These are phyloP conservation scores for Fusarium dimerum DNA, from an alignment of 2,329 filamentous ascomycete genomes.

Conservation along the genomic window DNA sequence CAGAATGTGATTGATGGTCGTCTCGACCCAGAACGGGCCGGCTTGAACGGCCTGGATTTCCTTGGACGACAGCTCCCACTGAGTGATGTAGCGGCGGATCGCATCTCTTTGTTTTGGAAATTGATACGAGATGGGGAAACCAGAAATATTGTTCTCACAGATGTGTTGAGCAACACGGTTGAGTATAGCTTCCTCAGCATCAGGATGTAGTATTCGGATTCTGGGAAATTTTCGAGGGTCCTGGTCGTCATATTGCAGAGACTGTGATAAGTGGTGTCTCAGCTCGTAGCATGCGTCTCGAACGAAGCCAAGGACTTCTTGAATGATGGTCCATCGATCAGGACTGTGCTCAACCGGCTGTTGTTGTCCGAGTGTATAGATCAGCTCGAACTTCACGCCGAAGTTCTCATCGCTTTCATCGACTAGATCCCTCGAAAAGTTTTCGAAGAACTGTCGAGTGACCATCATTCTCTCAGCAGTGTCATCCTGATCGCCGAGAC, in stretches of 20 bases:
- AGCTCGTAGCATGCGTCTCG: too few relatives aligned
- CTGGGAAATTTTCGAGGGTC: constrained; percentile 45
- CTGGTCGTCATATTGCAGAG: constrained; percentile 8
- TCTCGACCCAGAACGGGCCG: constrained; percentile 38
- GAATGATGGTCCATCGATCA: constrained; percentile 56
- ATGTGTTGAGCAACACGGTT: constrained; percentile 40
- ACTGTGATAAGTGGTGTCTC: too few relatives aligned
- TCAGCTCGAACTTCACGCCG: constrained; percentile 59
- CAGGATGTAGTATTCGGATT: constrained; percentile 46
- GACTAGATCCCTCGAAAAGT: constrained; percentile 54
- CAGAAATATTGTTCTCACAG: constrained; percentile 41
- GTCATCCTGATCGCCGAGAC: constrained; percentile 28
- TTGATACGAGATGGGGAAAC: constrained; percentile 45
- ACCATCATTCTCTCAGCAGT: constrained; percentile 39
- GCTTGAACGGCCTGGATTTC: constrained; percentile 40
- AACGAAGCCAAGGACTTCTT: constrained; percentile 52
- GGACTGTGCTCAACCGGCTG: constrained; percentile 52
- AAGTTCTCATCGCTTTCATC: constrained; percentile 69
- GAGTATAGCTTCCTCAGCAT: constrained; percentile 34
- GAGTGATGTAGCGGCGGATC: constrained; percentile 47
- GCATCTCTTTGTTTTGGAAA: constrained; percentile 29
- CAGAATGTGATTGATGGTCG: constrained; percentile 39
- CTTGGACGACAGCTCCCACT: constrained; percentile 22
- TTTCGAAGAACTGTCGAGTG: constrained; percentile 47
- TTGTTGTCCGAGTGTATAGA: constrained; percentile 63